Conservation (phyloP, 371 early-diverging fungal genomes). For the Sporodiniella umbellata region DNA sequence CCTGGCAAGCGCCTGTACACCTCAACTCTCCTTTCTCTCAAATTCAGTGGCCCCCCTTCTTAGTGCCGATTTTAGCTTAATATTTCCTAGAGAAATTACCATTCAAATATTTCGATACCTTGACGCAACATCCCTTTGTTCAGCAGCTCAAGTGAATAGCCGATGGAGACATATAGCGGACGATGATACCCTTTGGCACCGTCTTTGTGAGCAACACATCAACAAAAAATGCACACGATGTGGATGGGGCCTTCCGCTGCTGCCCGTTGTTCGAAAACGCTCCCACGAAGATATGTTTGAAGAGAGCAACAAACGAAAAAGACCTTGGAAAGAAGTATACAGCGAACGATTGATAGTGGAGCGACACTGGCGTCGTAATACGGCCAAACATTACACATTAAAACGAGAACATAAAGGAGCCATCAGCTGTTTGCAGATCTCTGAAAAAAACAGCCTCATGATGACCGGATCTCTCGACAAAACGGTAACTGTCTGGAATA, state of each 20-base stretch:
- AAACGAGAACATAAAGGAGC: slow-evolving; percentile 72
- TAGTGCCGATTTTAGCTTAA: slow-evolving; percentile 68
- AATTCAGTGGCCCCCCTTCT: slow-evolving; percentile 36
- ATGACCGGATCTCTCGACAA: slow-evolving; percentile 84
- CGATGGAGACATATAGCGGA: slow-evolving; percentile 82
- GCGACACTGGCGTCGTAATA: slow-evolving; percentile 79
- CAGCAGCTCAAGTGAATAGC: slow-evolving; percentile 80
- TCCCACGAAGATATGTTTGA: background rate
- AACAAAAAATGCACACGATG: slow-evolving; percentile 92
- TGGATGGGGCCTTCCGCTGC: slow-evolving; percentile 91
- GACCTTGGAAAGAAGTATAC: slow-evolving; percentile 83
- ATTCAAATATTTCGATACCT: slow-evolving; percentile 80
- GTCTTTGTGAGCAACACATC: slow-evolving; percentile 96
- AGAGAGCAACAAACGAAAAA: slow-evolving; percentile 12
- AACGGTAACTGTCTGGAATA: slow-evolving; percentile 80
- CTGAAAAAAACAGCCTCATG: slow-evolving; percentile 66
- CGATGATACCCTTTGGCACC: slow-evolving; percentile 89
- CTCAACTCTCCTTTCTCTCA: slow-evolving; percentile 45
- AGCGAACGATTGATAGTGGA: slow-evolving; percentile 78
- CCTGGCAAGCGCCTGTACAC: slow-evolving; percentile 50
- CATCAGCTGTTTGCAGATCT: slow-evolving; percentile 78
- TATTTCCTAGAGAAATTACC: slow-evolving; percentile 76
- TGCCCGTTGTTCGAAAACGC: slow-evolving; percentile 30
- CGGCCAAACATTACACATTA: slow-evolving; percentile 36
- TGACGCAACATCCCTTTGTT: slow-evolving; percentile 89